A percentile compares a stretch with the other conserved stretches of the same genome.
These are phyloP conservation scores for Sporothrix brunneoviolacea DNA, from an alignment of 2,329 filamentous ascomycete species.

Conservation along the genomic window DNA sequence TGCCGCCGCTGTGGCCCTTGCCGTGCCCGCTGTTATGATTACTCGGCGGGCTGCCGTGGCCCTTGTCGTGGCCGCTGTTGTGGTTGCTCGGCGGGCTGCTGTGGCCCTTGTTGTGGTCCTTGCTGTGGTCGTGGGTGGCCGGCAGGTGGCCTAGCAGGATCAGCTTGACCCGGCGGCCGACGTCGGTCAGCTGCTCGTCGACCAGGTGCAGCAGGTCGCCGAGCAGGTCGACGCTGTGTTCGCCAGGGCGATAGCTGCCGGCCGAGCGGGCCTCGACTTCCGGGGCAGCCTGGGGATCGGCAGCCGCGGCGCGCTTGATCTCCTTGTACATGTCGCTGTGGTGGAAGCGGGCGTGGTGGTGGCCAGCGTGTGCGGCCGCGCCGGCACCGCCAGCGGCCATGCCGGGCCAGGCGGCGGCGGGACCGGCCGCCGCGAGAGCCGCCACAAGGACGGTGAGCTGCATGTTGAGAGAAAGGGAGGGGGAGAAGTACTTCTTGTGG, in stretches of 20 bases:
- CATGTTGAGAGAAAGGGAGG: constrained; percentile 5
- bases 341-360: constrained; percentile 6
- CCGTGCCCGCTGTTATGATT: too few species aligned
- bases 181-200: constrained; percentile 26
- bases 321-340: constrained; percentile 13
- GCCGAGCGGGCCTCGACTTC: background rate
- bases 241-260: background rate
- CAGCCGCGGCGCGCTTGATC: constrained; percentile 4
- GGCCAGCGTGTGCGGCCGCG: background rate
- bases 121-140: background rate
- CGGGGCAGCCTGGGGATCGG: background rate
- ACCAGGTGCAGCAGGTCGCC: constrained; percentile 31
- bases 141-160: constrained; percentile 25
- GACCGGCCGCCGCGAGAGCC: constrained; percentile 9
- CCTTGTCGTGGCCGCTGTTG: too few species aligned
- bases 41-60: background rate
- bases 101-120: background rate
- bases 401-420: constrained; percentile 14
- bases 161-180: constrained; percentile 31
- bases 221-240: constrained; percentile 18
- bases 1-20: background rate
- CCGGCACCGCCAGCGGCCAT: constrained; percentile 9
- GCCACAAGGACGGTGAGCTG: constrained; percentile 5
- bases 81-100: too few species aligned
- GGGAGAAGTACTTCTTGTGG: too few species aligned